A percentile compares a stretch with the other conserved stretches of the same genome.
phyloP scores from a whole-genome alignment of 441 rosid genomes.

The Viola pubescens region DNA sequence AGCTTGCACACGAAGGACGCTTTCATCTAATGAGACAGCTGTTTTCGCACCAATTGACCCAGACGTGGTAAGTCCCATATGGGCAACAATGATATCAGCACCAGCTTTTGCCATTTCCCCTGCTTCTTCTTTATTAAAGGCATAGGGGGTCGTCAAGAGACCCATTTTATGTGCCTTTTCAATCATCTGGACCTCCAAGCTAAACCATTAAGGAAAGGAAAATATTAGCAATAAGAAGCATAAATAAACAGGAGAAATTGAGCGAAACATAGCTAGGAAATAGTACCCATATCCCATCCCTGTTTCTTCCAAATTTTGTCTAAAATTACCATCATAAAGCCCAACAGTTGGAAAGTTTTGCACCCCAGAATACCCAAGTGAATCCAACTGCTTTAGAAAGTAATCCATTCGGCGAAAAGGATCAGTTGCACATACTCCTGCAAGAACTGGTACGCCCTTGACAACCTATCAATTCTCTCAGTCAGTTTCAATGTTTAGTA shows the following conservation, averaged over 20 bases:
- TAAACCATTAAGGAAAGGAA: conserved; percentile 21
- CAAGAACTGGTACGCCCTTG: conserved; percentile 79
- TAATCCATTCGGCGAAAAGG: conserved; percentile 83
- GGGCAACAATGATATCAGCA: conserved; percentile 91
- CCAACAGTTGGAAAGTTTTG: conserved; percentile 98
- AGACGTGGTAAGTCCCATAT: conserved; percentile 89
- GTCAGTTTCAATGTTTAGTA: conserved; percentile 3
- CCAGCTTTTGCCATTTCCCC: conserved; percentile 86
- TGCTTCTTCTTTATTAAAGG: conserved; percentile 68
- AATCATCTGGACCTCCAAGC: conserved; percentile 89
- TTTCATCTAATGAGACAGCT: conserved; percentile 67
- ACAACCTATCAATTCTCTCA: conserved; percentile 44
- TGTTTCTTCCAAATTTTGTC: conserved; percentile 94
- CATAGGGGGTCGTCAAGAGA: conserved; percentile 87
- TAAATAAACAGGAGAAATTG: conserved; percentile 1
- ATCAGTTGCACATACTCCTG: conserved; percentile 93
- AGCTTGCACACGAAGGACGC: conserved; percentile 66
- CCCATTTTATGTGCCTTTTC: conserved; percentile 81
- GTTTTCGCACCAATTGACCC: conserved; percentile 91
- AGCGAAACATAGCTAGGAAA: conserved; percentile 14
- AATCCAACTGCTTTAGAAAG: conserved; percentile 78
- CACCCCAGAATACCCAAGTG: conserved; percentile 81
- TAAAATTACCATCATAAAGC: conserved; percentile 85
- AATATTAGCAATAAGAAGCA: conserved; percentile 1
- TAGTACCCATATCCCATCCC: conserved; percentile 94